Evolutionary conservation across 2,329 filamentous ascomycete genomes (phyloP).

Genomic region (Lithohypha guttulata): DNA sequence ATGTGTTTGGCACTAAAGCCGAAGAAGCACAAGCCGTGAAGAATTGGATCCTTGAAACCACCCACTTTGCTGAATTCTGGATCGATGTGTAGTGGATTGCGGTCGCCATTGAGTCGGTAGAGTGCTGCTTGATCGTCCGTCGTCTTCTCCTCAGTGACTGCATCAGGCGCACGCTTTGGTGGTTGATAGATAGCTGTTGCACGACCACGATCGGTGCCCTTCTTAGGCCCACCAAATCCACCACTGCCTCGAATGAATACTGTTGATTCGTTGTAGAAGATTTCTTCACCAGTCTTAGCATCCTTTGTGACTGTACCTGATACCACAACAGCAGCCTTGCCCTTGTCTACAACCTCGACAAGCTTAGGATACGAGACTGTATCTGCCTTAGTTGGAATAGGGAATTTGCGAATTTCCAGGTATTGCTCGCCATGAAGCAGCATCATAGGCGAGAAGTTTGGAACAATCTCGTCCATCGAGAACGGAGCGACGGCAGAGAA

Average conservation of each 20-base stretch:
- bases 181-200: slow-evolving; percentile 69
- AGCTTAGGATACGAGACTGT: slow-evolving; percentile 37
- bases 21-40: slow-evolving; percentile 95
- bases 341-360: slow-evolving; percentile 94
- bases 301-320: slow-evolving; percentile 72
- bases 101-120: slow-evolving; percentile 87
- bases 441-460: slow-evolving; percentile 98
- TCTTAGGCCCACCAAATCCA: slow-evolving; percentile 76
- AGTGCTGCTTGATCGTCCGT: slow-evolving; percentile 83
- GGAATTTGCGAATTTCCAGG: slow-evolving; percentile 85
- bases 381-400: slow-evolving; percentile 53
- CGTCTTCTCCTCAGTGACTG: slow-evolving; percentile 74
- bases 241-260: slow-evolving; percentile 85
- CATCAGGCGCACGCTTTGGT: slow-evolving; percentile 66
- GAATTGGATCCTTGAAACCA: slow-evolving; percentile 85
- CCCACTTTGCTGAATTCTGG: slow-evolving; percentile 88
- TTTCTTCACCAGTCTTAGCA: slow-evolving; percentile 70
- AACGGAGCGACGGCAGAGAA: slow-evolving; percentile 77
- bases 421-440: slow-evolving; percentile 97
- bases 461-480: slow-evolving; percentile 69
- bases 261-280: slow-evolving; percentile 96
- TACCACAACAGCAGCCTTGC: slow-evolving; percentile 73
- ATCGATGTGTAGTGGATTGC: slow-evolving; percentile 94
- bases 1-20: slow-evolving; percentile 87
- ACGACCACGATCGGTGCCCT: slow-evolving; percentile 65